Percentiles rank a stretch among this genome's conserved stretches.
Conservation (phyloP, 1,284 basidiomycete species). For the Volvariella surrecta region DNA sequence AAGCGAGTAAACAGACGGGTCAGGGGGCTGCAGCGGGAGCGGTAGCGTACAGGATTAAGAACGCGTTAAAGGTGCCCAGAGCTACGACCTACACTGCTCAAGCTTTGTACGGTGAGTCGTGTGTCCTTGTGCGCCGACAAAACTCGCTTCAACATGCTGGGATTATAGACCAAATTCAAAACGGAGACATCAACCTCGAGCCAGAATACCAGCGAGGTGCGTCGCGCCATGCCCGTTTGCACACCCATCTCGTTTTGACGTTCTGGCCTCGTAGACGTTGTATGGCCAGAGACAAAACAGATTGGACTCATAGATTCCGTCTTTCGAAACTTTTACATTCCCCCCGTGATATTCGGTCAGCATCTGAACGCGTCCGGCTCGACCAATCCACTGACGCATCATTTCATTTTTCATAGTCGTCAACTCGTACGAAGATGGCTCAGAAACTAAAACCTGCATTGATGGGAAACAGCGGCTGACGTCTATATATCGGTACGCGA, state of each 20-base stretch:
- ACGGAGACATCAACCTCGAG: constrained; percentile 53
- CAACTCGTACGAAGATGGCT: constrained; percentile 43
- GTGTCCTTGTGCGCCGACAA: constrained; percentile 1
- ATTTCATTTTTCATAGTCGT: constrained; percentile 23
- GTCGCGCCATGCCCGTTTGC: constrained; percentile 10
- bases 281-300: constrained; percentile 65
- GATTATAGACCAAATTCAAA: constrained; percentile 48
- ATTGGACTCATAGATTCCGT: constrained; percentile 64
- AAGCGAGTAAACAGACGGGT: constrained; percentile 12
- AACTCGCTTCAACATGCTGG: constrained; percentile 6
- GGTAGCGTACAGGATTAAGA: constrained; percentile 44
- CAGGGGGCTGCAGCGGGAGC: background rate
- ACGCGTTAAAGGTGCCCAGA: constrained; percentile 50
- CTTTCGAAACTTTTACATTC: constrained; percentile 65
- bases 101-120: constrained; percentile 47
- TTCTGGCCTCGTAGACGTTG: constrained; percentile 39
- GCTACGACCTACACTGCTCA: constrained; percentile 64
- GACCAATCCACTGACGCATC: background rate
- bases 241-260: background rate
- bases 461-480: constrained; percentile 77
- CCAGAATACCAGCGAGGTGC: constrained; percentile 71
- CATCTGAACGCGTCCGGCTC: background rate
- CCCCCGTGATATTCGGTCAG: constrained; percentile 63
- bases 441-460: constrained; percentile 58
- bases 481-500: constrained; percentile 51